Base-by-base conservation (phyloP, 2,329 filamentous ascomycete genomes). In the Periconia macrospinosa region DNA sequence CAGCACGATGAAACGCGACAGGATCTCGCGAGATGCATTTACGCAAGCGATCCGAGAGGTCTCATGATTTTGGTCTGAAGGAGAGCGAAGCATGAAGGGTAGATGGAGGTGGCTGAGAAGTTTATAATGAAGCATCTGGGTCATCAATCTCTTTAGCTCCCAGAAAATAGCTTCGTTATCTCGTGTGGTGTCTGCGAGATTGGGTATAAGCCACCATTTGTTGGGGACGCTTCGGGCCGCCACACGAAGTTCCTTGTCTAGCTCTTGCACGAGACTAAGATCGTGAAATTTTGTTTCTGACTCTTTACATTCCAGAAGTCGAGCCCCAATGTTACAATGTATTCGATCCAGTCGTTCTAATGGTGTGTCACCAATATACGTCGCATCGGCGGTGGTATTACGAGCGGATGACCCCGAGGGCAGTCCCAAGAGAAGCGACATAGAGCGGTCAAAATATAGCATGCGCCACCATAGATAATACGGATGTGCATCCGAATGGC, bases 271-370 rank as follows among this genome's bases (percentile, higher is more conserved):
- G 1, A 57, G 45, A 2, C 49, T 53, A 43, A 70, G 56, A 48
- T 71, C 63, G 14, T 64, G 47, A 9, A 50, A 30, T 40, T 41
- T 47, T 30, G 58, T 51, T 6, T 61, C 53, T 9, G 53, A 49
- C 35, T 72, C 65, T 49, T 76, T 76, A 10, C 76, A 72, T 46
- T 75, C 68, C 0, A 77, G 57, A n/a, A 80, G 75, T 2, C 65
- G 65, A 13, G 59, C 67, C 2, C 72, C 71, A 33, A 78, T 63
- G 13, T 58, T 55, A 14, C 60, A 62, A n/a, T 75, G 66, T 30
- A 65, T 57, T 1, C 68, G 65, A 44, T 76, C 74, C 9, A 76
- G 59, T 11, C 55, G 46, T 2, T 61, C 62, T 11, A 62, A 45
- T 2, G 68, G 58, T 2, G 66, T 61, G n/a, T 70, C 65, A 0